Conservation (phyloP, 768 basidiomycete species). For the Tricholoma sp. region DNA sequence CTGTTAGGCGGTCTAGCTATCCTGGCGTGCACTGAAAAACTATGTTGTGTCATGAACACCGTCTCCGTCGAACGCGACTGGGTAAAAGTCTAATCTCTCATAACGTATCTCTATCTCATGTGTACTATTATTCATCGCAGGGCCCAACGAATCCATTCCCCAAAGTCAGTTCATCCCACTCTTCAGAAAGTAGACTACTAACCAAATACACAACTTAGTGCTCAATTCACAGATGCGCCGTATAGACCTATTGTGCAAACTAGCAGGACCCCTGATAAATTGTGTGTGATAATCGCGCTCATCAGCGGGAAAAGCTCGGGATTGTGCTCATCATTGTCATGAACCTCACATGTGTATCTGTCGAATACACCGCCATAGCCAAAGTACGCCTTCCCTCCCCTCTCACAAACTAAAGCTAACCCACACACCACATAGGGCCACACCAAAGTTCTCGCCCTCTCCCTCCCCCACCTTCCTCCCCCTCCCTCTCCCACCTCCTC, state of each 20-base stretch:
- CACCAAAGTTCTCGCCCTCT: too few species aligned
- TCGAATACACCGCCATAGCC: too few species aligned
- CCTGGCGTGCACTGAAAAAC: constrained; percentile 21
- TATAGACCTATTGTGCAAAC: constrained; percentile 25
- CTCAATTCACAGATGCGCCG: constrained; percentile 26
- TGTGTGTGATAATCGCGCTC: constrained; percentile 19
- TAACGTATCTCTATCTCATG: too few species aligned
- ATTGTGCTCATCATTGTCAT: constrained; percentile 13
- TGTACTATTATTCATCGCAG: constrained; percentile 5
- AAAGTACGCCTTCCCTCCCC: too few species aligned
- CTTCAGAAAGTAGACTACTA: background rate
- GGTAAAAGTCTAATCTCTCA: too few species aligned
- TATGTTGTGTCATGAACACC: constrained; percentile 20
- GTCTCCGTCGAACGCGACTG: constrained; percentile 25
- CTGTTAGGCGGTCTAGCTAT: constrained; percentile 6
- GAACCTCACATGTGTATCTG: constrained; percentile 18
- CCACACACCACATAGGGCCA: too few species aligned
- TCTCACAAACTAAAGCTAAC: too few species aligned
- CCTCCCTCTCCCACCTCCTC: too few species aligned
- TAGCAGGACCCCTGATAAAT: constrained; percentile 20
- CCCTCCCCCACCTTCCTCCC: too few species aligned
- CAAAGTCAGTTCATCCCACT: background rate
- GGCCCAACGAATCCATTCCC: background rate
- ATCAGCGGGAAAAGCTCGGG: constrained; percentile 14
- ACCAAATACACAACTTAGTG: constrained; percentile 7